These are phyloP conservation scores for Fusarium neocosmosporiellum DNA, from an alignment of 2,329 filamentous ascomycete species.

Conservation along the genomic window DNA sequence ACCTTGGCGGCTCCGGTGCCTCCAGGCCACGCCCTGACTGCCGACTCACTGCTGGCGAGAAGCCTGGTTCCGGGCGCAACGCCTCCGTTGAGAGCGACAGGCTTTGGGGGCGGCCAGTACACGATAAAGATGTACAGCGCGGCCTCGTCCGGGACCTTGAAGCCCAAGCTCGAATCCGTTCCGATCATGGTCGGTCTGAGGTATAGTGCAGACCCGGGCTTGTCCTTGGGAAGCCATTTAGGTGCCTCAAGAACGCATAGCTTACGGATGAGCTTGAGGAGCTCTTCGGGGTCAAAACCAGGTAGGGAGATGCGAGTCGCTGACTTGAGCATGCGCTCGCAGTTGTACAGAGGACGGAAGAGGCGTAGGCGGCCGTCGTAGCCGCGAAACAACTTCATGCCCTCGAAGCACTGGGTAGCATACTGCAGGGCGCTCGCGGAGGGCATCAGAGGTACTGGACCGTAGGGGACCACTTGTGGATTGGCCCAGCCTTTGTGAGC, in stretches of 20 bases:
- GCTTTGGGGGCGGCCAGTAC: neutral
- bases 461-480: constrained; percentile 8
- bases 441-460: constrained; percentile 2
- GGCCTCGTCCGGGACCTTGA: neutral
- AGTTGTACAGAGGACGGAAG: constrained; percentile 13
- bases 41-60: neutral
- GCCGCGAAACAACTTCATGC: constrained; percentile 18
- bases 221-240: constrained; percentile 5
- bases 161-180: neutral
- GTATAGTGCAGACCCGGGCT: neutral
- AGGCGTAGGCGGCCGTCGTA: constrained; percentile 10
- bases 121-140: neutral
- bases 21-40: neutral
- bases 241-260: constrained; percentile 3
- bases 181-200: neutral
- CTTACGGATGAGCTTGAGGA: constrained; percentile 6
- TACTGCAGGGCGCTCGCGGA: constrained; percentile 17
- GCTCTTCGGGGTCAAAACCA: neutral
- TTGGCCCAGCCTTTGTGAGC: neutral
- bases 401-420: constrained; percentile 14
- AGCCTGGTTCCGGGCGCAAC: neutral
- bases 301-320: constrained; percentile 6
- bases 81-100: neutral
- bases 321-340: constrained; percentile 7
- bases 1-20: neutral